Conservation (phyloP, 2,329 filamentous ascomycete species). For the Eurotiales sp. region DNA sequence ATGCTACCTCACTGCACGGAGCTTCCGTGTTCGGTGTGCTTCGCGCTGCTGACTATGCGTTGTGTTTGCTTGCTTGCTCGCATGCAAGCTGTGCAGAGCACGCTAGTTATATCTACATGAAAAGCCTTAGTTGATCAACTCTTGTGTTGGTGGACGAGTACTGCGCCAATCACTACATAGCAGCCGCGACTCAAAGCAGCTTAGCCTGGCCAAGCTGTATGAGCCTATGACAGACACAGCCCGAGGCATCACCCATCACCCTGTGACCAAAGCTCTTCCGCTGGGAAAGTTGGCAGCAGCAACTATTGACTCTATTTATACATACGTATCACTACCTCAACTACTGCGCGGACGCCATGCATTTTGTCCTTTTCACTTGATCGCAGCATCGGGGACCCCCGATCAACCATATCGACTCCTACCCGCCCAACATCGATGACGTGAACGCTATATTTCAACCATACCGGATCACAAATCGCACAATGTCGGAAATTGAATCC, state of each 20-base stretch:
- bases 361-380: background rate
- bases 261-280: background rate
- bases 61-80: too few species aligned
- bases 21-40: too few species aligned
- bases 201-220: background rate
- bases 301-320: background rate
- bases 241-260: background rate
- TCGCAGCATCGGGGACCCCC: background rate
- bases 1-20: too few species aligned
- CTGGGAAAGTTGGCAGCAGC: background rate
- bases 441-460: background rate
- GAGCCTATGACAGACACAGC: too few species aligned
- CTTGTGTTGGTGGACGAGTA: too few species aligned
- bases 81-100: too few species aligned
- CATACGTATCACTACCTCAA: too few species aligned
- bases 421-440: background rate
- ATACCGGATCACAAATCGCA: background rate
- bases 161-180: too few species aligned
- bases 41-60: too few species aligned
- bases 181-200: background rate
- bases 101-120: too few species aligned
- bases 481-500: slow-evolving; percentile 28
- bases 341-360: background rate
- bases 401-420: background rate
- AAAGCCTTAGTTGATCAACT: too few species aligned